Percentiles rank a stretch among this genome's conserved stretches.
Evolutionary conservation across 169 alveolate genomes (phyloP).

Genomic region (Plasmodium inui): DNA sequence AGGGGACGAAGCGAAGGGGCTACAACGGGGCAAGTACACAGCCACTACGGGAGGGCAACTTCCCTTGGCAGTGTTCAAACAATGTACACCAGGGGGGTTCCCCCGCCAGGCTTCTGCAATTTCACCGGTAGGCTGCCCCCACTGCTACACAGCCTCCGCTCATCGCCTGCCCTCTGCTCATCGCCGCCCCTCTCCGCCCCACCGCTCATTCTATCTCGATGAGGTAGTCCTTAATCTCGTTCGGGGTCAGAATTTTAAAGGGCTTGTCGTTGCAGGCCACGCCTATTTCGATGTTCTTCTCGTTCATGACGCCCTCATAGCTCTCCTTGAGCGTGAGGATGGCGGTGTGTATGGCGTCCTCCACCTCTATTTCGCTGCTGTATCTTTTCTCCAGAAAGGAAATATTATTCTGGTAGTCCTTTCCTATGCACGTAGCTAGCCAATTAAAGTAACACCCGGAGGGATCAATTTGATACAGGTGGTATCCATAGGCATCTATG

Average conservation of each 20-base stretch:
- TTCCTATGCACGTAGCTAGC: slow-evolving; percentile 99
- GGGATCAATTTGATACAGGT: slow-evolving; percentile 96
- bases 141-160: too few relatives aligned
- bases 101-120: neutral
- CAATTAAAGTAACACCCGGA: slow-evolving; percentile 98
- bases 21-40: neutral
- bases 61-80: neutral
- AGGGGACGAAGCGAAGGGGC: neutral
- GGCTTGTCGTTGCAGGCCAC: slow-evolving; percentile 92
- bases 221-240: slow-evolving; percentile 92
- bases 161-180: too few relatives aligned
- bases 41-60: neutral
- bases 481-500: slow-evolving; percentile 91
- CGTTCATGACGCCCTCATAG: slow-evolving; percentile 98
- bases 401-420: slow-evolving; percentile 95
- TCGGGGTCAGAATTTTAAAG: slow-evolving; percentile 90
- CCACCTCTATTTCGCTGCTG: slow-evolving; percentile 94
- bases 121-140: too few relatives aligned
- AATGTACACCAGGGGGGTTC: neutral
- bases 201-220: slow-evolving; percentile 89
- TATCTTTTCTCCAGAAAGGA: slow-evolving; percentile 98
- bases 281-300: slow-evolving; percentile 97
- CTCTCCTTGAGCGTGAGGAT: slow-evolving; percentile 93
- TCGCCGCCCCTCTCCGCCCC: neutral
- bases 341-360: slow-evolving; percentile 97